Evolutionary conservation across 163 green algal species (phyloP).

Genomic region (Scenedesmus sp.): DNA sequence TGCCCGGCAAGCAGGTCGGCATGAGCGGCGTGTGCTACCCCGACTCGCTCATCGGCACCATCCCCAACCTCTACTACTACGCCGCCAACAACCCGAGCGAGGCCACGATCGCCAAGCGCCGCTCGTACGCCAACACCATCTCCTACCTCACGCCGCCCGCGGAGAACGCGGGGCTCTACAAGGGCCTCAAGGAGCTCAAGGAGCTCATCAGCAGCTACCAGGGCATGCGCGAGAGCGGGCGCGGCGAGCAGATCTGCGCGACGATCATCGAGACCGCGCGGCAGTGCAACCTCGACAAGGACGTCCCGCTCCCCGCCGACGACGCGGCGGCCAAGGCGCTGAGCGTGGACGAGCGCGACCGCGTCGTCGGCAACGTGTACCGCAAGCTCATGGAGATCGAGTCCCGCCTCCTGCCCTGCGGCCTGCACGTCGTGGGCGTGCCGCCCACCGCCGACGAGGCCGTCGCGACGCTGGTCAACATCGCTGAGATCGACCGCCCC

Average conservation of each 20-base stretch:
- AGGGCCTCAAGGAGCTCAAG: conserved; percentile 97
- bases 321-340: conserved; percentile 73
- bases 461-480: conserved; percentile 98
- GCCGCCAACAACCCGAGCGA: conserved; percentile 99
- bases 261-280: conserved; percentile 97
- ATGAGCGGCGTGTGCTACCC: conserved; percentile 98
- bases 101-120: conserved; percentile 98
- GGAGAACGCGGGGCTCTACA: conserved; percentile 99
- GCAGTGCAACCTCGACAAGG: conserved; percentile 98
- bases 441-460: conserved; percentile 94
- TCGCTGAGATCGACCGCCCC: conserved; percentile 95
- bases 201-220: conserved; percentile 98
- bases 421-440: conserved; percentile 95
- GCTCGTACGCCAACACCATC: conserved; percentile 99
- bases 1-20: conserved; percentile 99
- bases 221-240: conserved; percentile 89
- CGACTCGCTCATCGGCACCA: conserved; percentile 95
- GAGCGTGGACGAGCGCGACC: conserved; percentile 85
- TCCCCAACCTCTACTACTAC: conserved; percentile 99
- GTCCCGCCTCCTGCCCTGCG: conserved; percentile 95
- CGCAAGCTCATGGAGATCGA: conserved; percentile 98
- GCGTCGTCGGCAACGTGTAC: conserved; percentile 94
- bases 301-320: conserved; percentile 87
- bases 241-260: conserved; percentile 88
- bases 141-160: conserved; percentile 98